Evolutionary conservation across 2,329 filamentous ascomycete species (phyloP), one percentile per base, ranked within the genome.

Genomic region (Ophiocordyceps australis): DNA sequence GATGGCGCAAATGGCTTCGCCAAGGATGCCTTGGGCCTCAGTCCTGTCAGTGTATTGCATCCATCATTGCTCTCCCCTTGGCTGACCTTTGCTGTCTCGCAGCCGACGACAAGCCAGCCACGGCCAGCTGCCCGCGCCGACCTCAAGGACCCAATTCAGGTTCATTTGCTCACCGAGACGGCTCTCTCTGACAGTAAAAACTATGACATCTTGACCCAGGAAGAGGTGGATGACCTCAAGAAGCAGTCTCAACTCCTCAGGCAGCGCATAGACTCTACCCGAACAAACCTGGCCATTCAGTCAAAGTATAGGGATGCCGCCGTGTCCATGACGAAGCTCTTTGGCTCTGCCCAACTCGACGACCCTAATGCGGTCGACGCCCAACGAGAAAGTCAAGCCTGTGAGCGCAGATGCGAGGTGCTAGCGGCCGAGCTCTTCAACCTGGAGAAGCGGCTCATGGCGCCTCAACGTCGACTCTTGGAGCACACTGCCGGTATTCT

Each of bases 241-340:
- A 92, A 83, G 47, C 81, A 93, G 55, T 68, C 74, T 34, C 66
- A 71, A 30, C 59, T 70, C 19, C 52, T 95, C 25, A 62, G 65
- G 15, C 68, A 74, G 42, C 75, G 81, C n/a, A 74, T 93, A 36
- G 79, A 86, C 33, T 74, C 80, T 20, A 74, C 81, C 13, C 72
- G 75, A 36, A 69, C 81, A 32, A 93, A 86, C 50, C 62, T 98
- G 20, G 73, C 74, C 17, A 72, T 95, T 23, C 89, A 98, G 49
- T 78, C 74, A 28, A 98, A 95, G 55, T 82, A 94, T 40, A 78
- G 83, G 39, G 86, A 95, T 61, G 89, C 89, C 1, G 82, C 89
- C 9, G 68, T 76, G 35, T 92, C 83, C 21, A 74, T 98, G 51
- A 74, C 75, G 30, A 74, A 77, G 39, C 59, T 98, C 17, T 82